Conservation (phyloP, 2,329 filamentous ascomycete species). For the Epichloe gansuensis region DNA sequence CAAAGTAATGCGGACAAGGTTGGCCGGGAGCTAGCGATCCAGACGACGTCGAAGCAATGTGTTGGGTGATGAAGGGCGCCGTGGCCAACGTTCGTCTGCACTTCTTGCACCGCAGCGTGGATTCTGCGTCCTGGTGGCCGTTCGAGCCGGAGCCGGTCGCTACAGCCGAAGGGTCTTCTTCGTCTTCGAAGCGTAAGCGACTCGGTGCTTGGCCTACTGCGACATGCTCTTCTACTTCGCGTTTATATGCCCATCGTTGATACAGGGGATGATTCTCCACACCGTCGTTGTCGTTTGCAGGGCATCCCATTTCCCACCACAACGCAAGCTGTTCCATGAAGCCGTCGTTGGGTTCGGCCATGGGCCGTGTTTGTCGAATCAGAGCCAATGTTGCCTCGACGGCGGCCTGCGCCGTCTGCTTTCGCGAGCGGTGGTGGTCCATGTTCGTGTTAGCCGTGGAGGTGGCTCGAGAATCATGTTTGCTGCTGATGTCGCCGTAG, state of each 20-base stretch:
- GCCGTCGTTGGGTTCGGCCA: slow-evolving; percentile 80
- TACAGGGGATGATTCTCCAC: slow-evolving; percentile 61
- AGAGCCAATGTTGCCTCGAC: slow-evolving; percentile 51
- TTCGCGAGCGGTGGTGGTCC: slow-evolving; percentile 9
- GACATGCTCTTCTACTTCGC: slow-evolving; percentile 43
- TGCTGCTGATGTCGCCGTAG: slow-evolving; percentile 8
- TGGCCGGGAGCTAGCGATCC: slow-evolving; percentile 4
- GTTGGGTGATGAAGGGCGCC: slow-evolving; percentile 50
- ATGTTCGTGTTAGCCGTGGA: slow-evolving; percentile 3
- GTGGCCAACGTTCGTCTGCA: slow-evolving; percentile 58
- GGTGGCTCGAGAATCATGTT: background rate
- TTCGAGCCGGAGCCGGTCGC: background rate
- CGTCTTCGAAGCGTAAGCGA: slow-evolving; percentile 72
- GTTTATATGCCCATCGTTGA: slow-evolving; percentile 53
- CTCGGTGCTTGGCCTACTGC: slow-evolving; percentile 69
- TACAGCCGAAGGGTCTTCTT: slow-evolving; percentile 35
- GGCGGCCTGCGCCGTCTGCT: slow-evolving; percentile 32
- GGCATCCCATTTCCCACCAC: slow-evolving; percentile 79
- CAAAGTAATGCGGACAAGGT: slow-evolving; percentile 70
- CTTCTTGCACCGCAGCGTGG: slow-evolving; percentile 67
- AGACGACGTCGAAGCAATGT: slow-evolving; percentile 24
- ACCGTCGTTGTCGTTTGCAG: slow-evolving; percentile 29
- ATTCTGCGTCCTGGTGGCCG: slow-evolving; percentile 6
- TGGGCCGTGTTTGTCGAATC: slow-evolving; percentile 56
- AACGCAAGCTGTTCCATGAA: slow-evolving; percentile 83